Evolutionary conservation across 371 early-diverging fungal species (phyloP).

Genomic region (Catenaria anguillulae): DNA sequence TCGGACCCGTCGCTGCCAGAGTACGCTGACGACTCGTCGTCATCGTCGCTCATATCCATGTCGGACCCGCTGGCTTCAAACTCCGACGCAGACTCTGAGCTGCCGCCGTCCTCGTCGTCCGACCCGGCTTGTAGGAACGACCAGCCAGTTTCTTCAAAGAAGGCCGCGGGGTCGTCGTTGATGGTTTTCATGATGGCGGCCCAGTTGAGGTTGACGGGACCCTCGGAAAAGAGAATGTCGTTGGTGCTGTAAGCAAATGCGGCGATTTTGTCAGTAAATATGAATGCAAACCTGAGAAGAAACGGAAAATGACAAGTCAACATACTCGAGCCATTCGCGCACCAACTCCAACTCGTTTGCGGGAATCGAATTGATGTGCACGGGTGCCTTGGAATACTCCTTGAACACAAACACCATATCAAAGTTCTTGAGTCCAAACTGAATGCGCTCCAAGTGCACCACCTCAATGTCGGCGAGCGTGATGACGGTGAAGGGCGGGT

Average conservation of each 20-base stretch:
- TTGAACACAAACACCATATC: constrained; percentile 98
- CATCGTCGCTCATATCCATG: too few relatives aligned
- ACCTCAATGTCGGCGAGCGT: constrained; percentile 93
- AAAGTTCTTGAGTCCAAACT: constrained; percentile 97
- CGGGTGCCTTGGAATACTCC: constrained; percentile 74
- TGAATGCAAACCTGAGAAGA: not conserved
- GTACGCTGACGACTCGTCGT: constrained; percentile 15
- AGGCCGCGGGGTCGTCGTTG: constrained; percentile 86
- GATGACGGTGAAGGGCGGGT: constrained; percentile 90
- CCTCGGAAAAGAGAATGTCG: constrained; percentile 93
- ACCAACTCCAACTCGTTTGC: constrained; percentile 86
- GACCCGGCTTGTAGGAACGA: constrained; percentile 60
- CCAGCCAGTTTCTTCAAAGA: constrained; percentile 97
- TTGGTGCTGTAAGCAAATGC: constrained; percentile 42
- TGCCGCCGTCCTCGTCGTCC: constrained; percentile 29
- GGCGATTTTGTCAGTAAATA: not conserved
- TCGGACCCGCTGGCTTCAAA: constrained; percentile 43
- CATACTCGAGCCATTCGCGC: constrained; percentile 95
- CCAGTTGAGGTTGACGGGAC: constrained; percentile 97
- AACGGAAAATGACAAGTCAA: constrained; percentile 7
- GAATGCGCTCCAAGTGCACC: constrained; percentile 94
- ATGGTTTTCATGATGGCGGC: constrained; percentile 96
- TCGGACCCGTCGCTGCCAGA: constrained; percentile 17
- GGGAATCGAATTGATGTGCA: constrained; percentile 95
- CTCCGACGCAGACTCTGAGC: constrained; percentile 33